Evolutionary conservation across 306 rosid genomes (phyloP).

Genomic region (Hylodesmum podocarpum): DNA sequence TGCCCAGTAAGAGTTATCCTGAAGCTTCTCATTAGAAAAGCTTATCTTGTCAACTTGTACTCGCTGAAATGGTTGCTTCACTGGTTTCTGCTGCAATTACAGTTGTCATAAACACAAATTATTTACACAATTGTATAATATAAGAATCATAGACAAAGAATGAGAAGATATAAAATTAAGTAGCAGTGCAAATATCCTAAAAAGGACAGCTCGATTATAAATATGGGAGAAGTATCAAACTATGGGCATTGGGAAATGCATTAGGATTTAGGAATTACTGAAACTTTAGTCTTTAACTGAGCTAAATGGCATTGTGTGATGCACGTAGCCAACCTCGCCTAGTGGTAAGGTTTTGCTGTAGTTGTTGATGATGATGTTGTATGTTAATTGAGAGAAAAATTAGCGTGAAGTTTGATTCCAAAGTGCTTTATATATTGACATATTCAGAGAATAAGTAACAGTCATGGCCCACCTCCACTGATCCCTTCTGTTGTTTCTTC

Average conservation of each 20-base stretch:
- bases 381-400: not conserved
- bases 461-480: slow-evolving; percentile 64
- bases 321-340: too few relatives aligned
- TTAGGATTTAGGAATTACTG: not conserved
- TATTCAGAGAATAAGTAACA: not conserved
- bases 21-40: slow-evolving; percentile 68
- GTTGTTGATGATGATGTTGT: too few relatives aligned
- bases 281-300: too few relatives aligned
- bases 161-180: not conserved
- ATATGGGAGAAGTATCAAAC: slow-evolving; percentile 1
- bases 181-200: not conserved
- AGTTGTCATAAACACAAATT: slow-evolving; percentile 24
- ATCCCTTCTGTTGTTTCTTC: slow-evolving; percentile 58
- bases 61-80: slow-evolving; percentile 67
- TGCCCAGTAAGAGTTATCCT: slow-evolving; percentile 94
- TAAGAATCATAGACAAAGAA: not conserved
- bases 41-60: slow-evolving; percentile 65
- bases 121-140: not conserved
- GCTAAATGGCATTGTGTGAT: too few relatives aligned
- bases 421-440: not conserved
- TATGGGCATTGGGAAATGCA: not conserved
- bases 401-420: not conserved
- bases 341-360: too few relatives aligned
- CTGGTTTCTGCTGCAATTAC: slow-evolving; percentile 64
- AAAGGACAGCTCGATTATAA: not conserved